Evolutionary conservation across 2,329 filamentous ascomycete genomes (phyloP).

Genomic region (Colletotrichum zoysiae): DNA sequence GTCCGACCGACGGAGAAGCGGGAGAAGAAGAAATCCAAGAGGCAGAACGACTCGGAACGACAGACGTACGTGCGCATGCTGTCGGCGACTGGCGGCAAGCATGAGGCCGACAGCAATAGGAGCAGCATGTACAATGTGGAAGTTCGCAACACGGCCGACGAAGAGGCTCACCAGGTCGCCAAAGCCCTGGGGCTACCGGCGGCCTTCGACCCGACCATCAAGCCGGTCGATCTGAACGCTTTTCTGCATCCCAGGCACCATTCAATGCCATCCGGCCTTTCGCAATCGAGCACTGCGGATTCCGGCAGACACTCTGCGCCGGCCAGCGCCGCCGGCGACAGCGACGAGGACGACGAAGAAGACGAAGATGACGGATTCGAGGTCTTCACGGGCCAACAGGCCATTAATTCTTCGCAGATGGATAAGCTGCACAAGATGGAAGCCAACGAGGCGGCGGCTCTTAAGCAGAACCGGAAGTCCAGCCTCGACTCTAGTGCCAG

Average conservation of each 20-base stretch:
- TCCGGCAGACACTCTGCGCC: conserved; percentile 18
- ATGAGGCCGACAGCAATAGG: conserved; percentile 69
- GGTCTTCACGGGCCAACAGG: conserved; percentile 53
- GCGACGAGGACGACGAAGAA: conserved; percentile 59
- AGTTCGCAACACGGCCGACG: conserved; percentile 66
- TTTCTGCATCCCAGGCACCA: conserved; percentile 42
- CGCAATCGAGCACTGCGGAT: conserved; percentile 16
- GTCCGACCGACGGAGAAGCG: conserved; percentile 89
- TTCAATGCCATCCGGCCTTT: conserved; percentile 14
- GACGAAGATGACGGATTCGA: conserved; percentile 59
- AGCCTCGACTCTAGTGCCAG: conserved; percentile 48
- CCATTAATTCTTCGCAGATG: conserved; percentile 62
- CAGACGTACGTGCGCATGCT: conserved; percentile 85
- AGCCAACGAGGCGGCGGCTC: conserved; percentile 67
- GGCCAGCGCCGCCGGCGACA: conserved; percentile 50
- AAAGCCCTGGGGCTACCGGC: conserved; percentile 73
- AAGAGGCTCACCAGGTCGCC: conserved; percentile 74
- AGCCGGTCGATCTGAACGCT: conserved; percentile 59
- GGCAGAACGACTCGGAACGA: conserved; percentile 79
- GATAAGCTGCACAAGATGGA: conserved; percentile 71
- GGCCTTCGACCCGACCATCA: conserved; percentile 73
- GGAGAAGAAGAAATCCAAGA: conserved; percentile 89
- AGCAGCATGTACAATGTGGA: conserved; percentile 68
- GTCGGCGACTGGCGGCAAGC: conserved; percentile 69
- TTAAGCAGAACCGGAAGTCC: conserved; percentile 49